Conservation (phyloP, 495 filamentous ascomycete genomes). For the Penicillium coffeae region DNA sequence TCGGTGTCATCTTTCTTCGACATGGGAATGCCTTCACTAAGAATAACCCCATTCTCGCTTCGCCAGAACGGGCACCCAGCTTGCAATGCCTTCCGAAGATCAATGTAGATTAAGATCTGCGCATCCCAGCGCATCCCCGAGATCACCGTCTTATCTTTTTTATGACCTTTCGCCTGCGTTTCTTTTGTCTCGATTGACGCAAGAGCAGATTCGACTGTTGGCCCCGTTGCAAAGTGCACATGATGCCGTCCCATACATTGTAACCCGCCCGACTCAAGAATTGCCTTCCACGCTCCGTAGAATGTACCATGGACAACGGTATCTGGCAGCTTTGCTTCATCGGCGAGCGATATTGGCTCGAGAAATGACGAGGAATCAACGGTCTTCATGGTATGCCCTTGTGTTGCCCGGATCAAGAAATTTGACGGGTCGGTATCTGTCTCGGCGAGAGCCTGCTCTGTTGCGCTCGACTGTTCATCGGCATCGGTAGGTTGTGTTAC, state of each 20-base stretch:
- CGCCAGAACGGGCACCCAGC: conserved; percentile 75
- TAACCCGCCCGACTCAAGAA: conserved; percentile 69
- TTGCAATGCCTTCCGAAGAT: conserved; percentile 61
- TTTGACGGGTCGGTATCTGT: conserved; percentile 50
- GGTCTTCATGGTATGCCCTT: conserved; percentile 69
- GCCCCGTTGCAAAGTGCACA: conserved; percentile 76
- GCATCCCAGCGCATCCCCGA: conserved; percentile 82
- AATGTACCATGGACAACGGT: conserved; percentile 85
- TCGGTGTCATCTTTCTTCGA: conserved; percentile 10
- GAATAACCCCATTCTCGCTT: conserved; percentile 77
- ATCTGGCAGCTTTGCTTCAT: conserved; percentile 50
- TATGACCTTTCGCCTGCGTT: conserved; percentile 6
- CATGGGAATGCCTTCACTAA: conserved; percentile 43
- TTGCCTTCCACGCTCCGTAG: conserved; percentile 67
- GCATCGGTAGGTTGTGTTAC: too few relatives aligned
- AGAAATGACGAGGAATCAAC: conserved; percentile 68
- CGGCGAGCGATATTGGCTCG: conserved; percentile 52
- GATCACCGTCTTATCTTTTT: conserved; percentile 53
- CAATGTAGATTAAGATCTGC: conserved; percentile 75
- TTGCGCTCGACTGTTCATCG: conserved; percentile 25
- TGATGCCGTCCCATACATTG: conserved; percentile 78
- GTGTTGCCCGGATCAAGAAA: conserved; percentile 90
- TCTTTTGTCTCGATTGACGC: conserved; percentile 17
- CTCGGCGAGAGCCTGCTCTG: conserved; percentile 27
- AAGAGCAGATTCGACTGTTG: conserved; percentile 44